Evolutionary conservation across 2,329 filamentous ascomycete genomes (phyloP), one percentile per base, ranked within the genome.

Genomic region (Fusarium nurragi): DNA sequence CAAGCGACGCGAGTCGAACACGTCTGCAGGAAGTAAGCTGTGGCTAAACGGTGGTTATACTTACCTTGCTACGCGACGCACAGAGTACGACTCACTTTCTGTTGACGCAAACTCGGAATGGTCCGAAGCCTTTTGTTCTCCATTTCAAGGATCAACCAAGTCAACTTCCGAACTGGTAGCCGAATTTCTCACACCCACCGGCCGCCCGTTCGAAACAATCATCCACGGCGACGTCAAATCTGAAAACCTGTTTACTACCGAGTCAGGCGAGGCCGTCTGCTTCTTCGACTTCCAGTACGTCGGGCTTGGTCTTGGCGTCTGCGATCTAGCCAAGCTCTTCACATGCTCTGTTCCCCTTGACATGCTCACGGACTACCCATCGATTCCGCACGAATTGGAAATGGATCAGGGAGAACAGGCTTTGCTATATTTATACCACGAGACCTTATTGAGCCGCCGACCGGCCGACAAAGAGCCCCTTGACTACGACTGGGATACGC

Each of bases 261-360:
- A 69, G 0, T 64, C 72, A 0, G 86, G 84, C 1, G 74, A 83
- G 3, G 58, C 77, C 5, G 86, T 88, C 3, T 87, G 86, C 1
- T 88, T 91, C 63, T 90, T 87, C 68, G 89, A 91, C 71, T 91
- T 91, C 54, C 88, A 91, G 66, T 91, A 91, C 65, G 82, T 85
- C 0, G 89, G 89, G 0, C 74, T 89, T 0, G 88, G 88, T 0
- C 72, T 90, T 0, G 88, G 88, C 0, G 87, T 86, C 0, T 88
- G 87, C 64, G 89, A 91, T 71, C 76, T 90, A 0, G 88, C 87
- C 3, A 90, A 90, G 70, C 73, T 90, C 1, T 88, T 90, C 59
- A 90, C 88, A 0, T 90, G 87, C 72, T 89, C 88, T 3, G 81
- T 90, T 0, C 86, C 87, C 0, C 34, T 85, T 8, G 63, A 75